Base-by-base conservation (phyloP, 257 asterid species). In the Jaltomata sinuosa region DNA sequence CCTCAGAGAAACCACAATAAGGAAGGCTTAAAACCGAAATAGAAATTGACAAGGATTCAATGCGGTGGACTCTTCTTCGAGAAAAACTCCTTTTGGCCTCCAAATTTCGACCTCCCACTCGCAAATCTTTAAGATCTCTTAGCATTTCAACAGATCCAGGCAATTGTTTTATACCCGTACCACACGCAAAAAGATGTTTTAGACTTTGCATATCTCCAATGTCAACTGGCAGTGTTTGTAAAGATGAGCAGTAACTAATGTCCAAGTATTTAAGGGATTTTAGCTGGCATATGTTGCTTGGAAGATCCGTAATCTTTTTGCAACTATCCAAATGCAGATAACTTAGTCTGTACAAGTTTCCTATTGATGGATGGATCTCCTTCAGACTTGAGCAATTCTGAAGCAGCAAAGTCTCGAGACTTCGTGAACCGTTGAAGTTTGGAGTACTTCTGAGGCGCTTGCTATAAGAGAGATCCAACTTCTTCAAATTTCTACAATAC, bases 321-420 rank as follows among this genome's bases (percentile, higher is more conserved):
- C 84, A 59, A 25, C 3, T 21, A 3, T 1, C 0, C 16, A 55
- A 15, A 22, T 57, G 4, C 4, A 54, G 25, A 7, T 6, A 1
- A 81, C 22, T 42, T 34, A 59, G 57, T 45, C 55, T 81, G 31
- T n/a, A 21, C 32, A 81, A 42, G n/a, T 22, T n/a, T 40, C 84
- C 84, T 52, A 52, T 52, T 52, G 57, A 52, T 52, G n/a, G 57
- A 16, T 52, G 57, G n/a, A 52, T 15, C 9, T 15, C 1, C 57
- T 16, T 16, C n/a, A 52, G 10, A 52, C 55, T 50, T 4, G 55
- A 50, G 21, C 55, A 50, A 50, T 15, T 5, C 8, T 0, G 0
- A 49, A 49, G 8, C 8, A 0, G 0, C 54, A 49, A 49, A 14
- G 0, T 4, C 7, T 49, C 8, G 21, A 49, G 54, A 49, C 54